Evolutionary conservation across 257 asterid genomes (phyloP), one percentile per base, ranked within the genome.

Genomic region (Ballota nigra): DNA sequence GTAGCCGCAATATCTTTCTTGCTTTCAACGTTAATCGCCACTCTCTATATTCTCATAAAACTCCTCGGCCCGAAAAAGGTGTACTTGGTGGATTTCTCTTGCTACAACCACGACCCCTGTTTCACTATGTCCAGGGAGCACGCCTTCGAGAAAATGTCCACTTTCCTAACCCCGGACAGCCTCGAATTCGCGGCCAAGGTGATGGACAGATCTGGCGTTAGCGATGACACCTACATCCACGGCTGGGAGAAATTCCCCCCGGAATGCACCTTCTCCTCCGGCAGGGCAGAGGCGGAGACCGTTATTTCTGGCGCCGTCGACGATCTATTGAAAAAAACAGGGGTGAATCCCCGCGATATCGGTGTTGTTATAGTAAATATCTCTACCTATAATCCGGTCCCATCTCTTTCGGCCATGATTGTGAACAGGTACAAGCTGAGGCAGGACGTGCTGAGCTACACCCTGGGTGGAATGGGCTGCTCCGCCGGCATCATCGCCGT

Each of bases 401-500:
- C 86, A 15, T 82, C 86, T 8, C 80, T 82, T 3, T 82, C 86
- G 22, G 82, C 84, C 51, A 79, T 82, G 84, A 82, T 79, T 47
- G 82, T 82, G n/a, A 82, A 41, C 16, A 41, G n/a, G 49, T 41
- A 36, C 43, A 79, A 79, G 82, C 73, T 82, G 6, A 74, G 82
- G 18, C 73, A 72, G 1, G 80, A 82, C 8, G 77, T 82, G 23
- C 22, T 76, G 52, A 79, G 76, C 40, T 82, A 69, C 20, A 70
- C 69, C 6, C 64, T 82, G 72, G 83, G 86, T 9, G 86, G 86
- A 4, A 82, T 82, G 86, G 86, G 86, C 3, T 82, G 86, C 74
- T 76, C 80, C 60, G 86, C 86, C 5, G 84, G 82, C 4, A 45
- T 82, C 40, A 76, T 79, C 23, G 82, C 86, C 57, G 56, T 82